These are phyloP conservation scores for Rhodomyrtus tomentosa DNA, from an alignment of 345 rosid species.

Conservation along the genomic window DNA sequence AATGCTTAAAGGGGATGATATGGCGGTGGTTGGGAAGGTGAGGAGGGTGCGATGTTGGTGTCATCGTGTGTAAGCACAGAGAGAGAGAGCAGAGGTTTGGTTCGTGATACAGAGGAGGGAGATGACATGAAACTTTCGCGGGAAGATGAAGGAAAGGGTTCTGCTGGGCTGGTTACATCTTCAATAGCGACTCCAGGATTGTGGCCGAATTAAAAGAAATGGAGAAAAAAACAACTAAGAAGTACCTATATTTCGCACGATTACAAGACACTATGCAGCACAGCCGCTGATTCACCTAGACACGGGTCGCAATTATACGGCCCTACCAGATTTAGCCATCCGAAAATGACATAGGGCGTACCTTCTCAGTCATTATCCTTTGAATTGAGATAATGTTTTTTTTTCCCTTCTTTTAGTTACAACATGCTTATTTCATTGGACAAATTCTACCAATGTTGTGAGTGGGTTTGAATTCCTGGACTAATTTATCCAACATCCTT, in stretches of 20 bases:
- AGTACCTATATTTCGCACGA: too few species aligned
- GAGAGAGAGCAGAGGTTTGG: not conserved
- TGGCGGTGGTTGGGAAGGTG: constrained; percentile 17
- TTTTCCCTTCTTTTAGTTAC: too few species aligned
- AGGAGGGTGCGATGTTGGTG: not conserved
- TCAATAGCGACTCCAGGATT: not conserved
- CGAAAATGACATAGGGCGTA: too few species aligned
- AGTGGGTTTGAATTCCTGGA: not conserved
- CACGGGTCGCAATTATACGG: too few species aligned
- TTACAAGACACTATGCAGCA: too few species aligned
- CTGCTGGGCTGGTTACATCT: not conserved
- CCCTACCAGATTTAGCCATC: too few species aligned
- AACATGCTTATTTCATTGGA: too few species aligned
- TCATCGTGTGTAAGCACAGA: not conserved
- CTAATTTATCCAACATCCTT: not conserved
- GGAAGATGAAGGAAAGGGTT: not conserved
- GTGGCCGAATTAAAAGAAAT: not conserved
- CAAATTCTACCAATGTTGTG: too few species aligned
- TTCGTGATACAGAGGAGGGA: not conserved
- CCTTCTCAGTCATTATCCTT: too few species aligned
- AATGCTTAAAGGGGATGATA: constrained; percentile 1
- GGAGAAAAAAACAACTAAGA: not conserved
- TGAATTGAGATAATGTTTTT: too few species aligned
- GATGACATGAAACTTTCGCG: not conserved
- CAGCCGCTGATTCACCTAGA: too few species aligned